Evolutionary conservation across 2,329 filamentous ascomycete genomes (phyloP).

Genomic region (Claviceps spartinae): DNA sequence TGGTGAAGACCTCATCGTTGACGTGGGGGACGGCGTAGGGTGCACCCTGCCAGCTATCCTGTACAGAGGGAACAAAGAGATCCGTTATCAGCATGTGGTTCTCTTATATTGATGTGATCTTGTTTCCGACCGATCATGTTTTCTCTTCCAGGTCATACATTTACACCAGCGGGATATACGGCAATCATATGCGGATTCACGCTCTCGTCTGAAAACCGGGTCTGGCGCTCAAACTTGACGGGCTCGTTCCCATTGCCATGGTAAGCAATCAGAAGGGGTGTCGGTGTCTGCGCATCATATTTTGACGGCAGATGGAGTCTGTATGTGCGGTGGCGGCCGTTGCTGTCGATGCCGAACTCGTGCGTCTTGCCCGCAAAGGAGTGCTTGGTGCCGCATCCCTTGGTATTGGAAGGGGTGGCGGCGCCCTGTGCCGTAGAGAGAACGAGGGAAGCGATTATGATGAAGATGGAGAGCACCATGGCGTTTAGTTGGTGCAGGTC

Average conservation of each 20-base stretch:
- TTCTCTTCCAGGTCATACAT: conserved; percentile 11
- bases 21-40: conserved; percentile 20
- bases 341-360: conserved; percentile 13
- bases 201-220: conserved; percentile 23
- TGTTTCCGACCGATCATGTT: not conserved
- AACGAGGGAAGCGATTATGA: too few species aligned
- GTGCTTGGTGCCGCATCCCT: conserved; percentile 11
- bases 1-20: conserved; percentile 29
- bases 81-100: not conserved
- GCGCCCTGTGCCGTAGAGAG: not conserved
- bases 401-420: not conserved
- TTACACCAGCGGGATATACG: conserved; percentile 32
- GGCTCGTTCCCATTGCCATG: conserved; percentile 29
- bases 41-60: conserved; percentile 27
- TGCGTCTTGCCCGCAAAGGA: conserved; percentile 10
- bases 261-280: conserved; percentile 32
- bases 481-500: too few species aligned
- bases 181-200: conserved; percentile 25
- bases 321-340: conserved; percentile 9
- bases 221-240: conserved; percentile 17
- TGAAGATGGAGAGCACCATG: too few species aligned
- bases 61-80: not conserved
- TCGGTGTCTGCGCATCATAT: conserved; percentile 20
- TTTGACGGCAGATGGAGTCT: conserved; percentile 11
- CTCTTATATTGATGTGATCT: not conserved